Evolutionary conservation across 2,329 filamentous ascomycete genomes (phyloP), one percentile per base, ranked within the genome.

Genomic region (Epichloe gansuensis): DNA sequence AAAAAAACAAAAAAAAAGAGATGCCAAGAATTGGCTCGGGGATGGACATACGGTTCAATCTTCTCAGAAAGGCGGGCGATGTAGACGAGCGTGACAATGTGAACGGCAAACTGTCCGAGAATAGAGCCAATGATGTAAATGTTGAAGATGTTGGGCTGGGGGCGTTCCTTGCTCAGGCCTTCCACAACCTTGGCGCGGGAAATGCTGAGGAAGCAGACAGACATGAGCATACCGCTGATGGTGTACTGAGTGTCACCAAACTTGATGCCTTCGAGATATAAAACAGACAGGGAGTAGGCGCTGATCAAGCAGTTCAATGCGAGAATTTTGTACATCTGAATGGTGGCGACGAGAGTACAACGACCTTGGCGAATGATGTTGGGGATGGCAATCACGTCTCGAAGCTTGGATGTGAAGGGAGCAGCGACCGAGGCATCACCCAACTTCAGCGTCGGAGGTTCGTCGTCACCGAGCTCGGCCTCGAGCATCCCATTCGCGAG

Each of bases 311-410:
- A 98, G 75, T 98, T 98, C 54, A 98, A 75, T 7, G 93, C 93
- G 49, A 98, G 80, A 61, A 98, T 98, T 78, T 96, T 98, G 82
- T 98, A 98, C 91, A 98, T 98, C 74, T 98, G 93, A 58, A 98
- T 97, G 0, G 93, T 98, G 35, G 93, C 93, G 51, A 98, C 93
- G 21, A 98, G 81, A 7, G 93, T 98, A 74, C 93, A 98, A 56
- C 93, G 87, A 53, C 93, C 93, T 73, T 98, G 93, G 53, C 93
- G 87, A 63, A 98, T 93, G 62, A 98, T 98, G 72, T 98, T 98
- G 50, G 93, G 91, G 53, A 98, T 89, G 39, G 93, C 93, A 61
- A 98, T 81, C 54, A 98, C 93, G 63, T 98, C 96, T 60, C 90
- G 87, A 43, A 98, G 80, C 73, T 98, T 98, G 66, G 89, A 95